Conservation (phyloP, 176 grass and related monocot genomes). For the Aegilops longissima region DNA sequence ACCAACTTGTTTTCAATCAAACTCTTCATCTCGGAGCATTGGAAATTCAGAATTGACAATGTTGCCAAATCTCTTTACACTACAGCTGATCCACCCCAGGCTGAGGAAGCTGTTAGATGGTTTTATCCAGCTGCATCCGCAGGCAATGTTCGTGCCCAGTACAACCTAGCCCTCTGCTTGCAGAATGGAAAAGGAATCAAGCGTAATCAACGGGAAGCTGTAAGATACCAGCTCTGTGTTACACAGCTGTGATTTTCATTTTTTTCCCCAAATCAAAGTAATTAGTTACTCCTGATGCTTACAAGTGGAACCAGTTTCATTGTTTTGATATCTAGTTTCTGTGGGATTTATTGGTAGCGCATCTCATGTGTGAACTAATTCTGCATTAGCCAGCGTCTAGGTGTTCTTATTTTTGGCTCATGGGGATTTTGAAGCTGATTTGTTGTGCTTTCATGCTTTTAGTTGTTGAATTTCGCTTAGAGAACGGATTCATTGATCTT, state of each 20-base stretch:
- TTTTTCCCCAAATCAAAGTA: not conserved
- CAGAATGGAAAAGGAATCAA: conserved; percentile 64
- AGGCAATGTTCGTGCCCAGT: conserved; percentile 63
- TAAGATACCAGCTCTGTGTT: conserved; percentile 39
- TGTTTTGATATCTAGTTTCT: not conserved
- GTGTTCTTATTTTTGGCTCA: not conserved
- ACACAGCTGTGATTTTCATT: not conserved
- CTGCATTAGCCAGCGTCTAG: not conserved
- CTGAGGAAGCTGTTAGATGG: conserved; percentile 63
- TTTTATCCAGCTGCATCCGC: conserved; percentile 62
- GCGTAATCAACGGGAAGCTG: conserved; percentile 58
- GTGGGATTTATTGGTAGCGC: not conserved
- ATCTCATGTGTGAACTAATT: not conserved
- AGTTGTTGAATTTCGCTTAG: not conserved
- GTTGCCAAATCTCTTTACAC: conserved; percentile 25
- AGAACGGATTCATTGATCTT: not conserved
- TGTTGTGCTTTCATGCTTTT: not conserved
- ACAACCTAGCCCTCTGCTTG: conserved; percentile 70
- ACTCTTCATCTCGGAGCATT: not conserved
- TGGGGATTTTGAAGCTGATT: not conserved
- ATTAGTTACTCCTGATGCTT: conserved; percentile 1
- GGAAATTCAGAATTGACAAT: conserved; percentile 14
- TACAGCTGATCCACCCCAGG: conserved; percentile 53
- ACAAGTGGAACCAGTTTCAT: not conserved
- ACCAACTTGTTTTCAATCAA: not conserved